Evolutionary conservation across 2,329 filamentous ascomycete genomes (phyloP).

Genomic region (Aspergillus tubingensis): DNA sequence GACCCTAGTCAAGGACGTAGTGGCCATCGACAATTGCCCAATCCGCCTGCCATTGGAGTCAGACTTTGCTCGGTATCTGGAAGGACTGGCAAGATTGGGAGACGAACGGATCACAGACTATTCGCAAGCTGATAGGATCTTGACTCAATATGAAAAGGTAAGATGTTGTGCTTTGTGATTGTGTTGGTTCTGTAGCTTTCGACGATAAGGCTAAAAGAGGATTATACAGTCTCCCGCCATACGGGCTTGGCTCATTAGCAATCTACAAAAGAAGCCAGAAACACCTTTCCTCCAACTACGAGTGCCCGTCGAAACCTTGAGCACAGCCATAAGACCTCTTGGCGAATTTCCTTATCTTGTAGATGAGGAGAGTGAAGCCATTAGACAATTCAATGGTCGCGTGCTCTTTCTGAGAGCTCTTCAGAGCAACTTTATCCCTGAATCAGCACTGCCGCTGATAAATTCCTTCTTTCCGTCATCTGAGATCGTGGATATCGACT

Average conservation of each 20-base stretch:
- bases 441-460: slow-evolving; percentile 41
- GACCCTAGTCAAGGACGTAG: slow-evolving; percentile 19
- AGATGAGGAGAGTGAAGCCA: background rate
- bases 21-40: slow-evolving; percentile 28
- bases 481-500: slow-evolving; percentile 31
- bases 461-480: slow-evolving; percentile 31
- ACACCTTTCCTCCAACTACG: background rate
- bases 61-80: slow-evolving; percentile 57
- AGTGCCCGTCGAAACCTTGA: background rate
- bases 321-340: background rate
- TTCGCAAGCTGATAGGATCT: slow-evolving; percentile 6
- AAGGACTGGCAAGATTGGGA: slow-evolving; percentile 2
- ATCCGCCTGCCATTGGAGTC: slow-evolving; percentile 18
- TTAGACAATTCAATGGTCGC: slow-evolving; percentile 34
- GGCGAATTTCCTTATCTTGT: background rate
- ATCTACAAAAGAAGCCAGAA: background rate
- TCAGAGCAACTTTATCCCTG: slow-evolving; percentile 53
- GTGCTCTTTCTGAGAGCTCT: slow-evolving; percentile 24
- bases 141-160: slow-evolving; percentile 6
- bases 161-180: fast-evolving
- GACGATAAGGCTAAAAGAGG: too few species aligned
- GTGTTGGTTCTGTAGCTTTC: too few species aligned
- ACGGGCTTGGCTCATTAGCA: slow-evolving; percentile 11
- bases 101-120: background rate
- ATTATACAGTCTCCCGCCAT: background rate